Conservation (phyloP, 2,329 filamentous ascomycete species). For the Colletotrichum spinosum region DNA sequence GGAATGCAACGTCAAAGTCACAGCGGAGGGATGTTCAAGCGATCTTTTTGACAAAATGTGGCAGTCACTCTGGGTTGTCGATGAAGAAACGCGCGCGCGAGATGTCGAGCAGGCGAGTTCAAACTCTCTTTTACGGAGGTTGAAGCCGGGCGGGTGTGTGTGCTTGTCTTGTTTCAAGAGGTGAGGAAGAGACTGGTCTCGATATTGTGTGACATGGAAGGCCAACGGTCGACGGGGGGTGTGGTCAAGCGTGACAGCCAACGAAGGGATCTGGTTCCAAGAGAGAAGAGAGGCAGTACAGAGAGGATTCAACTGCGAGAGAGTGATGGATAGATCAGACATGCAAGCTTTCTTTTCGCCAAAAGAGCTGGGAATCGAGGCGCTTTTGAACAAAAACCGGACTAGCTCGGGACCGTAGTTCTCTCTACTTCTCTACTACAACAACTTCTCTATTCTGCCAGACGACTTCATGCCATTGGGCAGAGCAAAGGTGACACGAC, state of each 20-base stretch:
- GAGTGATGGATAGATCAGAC: conserved; percentile 5
- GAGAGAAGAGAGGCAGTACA: not conserved
- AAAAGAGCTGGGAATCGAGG: conserved; percentile 15
- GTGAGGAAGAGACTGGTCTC: not conserved
- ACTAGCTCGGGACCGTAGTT: conserved; percentile 12
- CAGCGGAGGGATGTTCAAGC: conserved; percentile 3
- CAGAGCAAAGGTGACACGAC: conserved; percentile 2
- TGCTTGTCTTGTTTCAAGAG: conserved; percentile 1
- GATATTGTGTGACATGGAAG: conserved; percentile 14
- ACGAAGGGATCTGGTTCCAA: not conserved
- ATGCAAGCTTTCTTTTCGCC: not conserved
- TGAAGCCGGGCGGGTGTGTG: not conserved
- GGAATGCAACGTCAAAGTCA: conserved; percentile 10
- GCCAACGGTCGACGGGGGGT: too few relatives aligned
- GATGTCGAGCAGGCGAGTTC: not conserved
- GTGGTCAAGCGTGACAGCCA: not conserved
- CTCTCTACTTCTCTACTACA: not conserved
- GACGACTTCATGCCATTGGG: conserved; percentile 1
- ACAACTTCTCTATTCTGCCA: not conserved
- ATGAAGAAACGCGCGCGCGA: not conserved
- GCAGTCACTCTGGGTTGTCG: conserved; percentile 18
- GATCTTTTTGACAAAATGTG: not conserved
- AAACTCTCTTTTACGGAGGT: conserved; percentile 4
- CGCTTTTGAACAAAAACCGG: conserved; percentile 32
- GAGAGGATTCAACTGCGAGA: conserved; percentile 8